Conservation (phyloP, 2,329 filamentous ascomycete genomes). For the Xylaria arbuscula region DNA sequence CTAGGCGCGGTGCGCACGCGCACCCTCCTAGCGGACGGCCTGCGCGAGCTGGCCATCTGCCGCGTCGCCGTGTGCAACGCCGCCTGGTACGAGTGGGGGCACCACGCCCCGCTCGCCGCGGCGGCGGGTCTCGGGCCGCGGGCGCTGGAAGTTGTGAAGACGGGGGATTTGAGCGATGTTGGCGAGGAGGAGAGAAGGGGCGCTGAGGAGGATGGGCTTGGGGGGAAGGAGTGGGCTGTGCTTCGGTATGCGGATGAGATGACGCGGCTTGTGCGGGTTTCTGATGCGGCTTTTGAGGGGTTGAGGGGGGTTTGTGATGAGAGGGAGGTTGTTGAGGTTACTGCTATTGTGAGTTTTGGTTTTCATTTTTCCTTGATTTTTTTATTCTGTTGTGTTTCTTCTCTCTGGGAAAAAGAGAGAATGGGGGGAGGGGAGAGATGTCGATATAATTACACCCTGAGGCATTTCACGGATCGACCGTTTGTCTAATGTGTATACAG, state of each 20-base stretch:
- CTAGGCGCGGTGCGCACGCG: slow-evolving; percentile 71
- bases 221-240: slow-evolving; percentile 73
- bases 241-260: slow-evolving; percentile 84
- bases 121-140: slow-evolving; percentile 66
- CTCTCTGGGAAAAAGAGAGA: background rate
- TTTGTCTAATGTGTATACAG: slow-evolving; percentile 46
- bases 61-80: slow-evolving; percentile 82
- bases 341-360: slow-evolving; percentile 69
- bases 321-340: slow-evolving; percentile 82
- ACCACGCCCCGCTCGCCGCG: slow-evolving; percentile 76
- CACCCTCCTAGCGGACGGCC: slow-evolving; percentile 61
- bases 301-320: slow-evolving; percentile 73
- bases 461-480: no score
- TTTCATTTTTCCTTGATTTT: background rate
- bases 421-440: background rate
- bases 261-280: slow-evolving; percentile 78
- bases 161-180: slow-evolving; percentile 36
- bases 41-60: slow-evolving; percentile 83
- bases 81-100: slow-evolving; percentile 87
- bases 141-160: slow-evolving; percentile 57
- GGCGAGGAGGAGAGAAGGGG: slow-evolving; percentile 46
- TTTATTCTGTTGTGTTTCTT: background rate
- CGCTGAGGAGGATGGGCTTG: slow-evolving; percentile 54
- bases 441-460: background rate
- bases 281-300: slow-evolving; percentile 73